Evolutionary conservation across 83 land plant species (phyloP).

Genomic region (Diphasiastrum complanatum): DNA sequence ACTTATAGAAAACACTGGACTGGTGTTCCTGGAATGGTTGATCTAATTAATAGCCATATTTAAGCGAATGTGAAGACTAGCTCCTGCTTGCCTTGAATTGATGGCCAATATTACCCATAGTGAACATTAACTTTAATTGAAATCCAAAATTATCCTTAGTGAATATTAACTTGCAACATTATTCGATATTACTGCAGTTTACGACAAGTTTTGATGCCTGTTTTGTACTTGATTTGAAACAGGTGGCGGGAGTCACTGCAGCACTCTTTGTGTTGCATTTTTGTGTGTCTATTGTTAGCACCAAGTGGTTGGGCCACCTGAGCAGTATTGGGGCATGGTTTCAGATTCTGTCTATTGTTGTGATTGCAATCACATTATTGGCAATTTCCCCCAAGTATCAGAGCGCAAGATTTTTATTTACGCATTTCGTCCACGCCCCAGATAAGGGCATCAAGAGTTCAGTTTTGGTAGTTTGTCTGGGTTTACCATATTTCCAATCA

Average conservation of each 20-base stretch:
- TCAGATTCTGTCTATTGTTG: constrained; percentile 11
- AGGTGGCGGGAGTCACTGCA: constrained; percentile 14
- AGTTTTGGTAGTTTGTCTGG: constrained; percentile 9
- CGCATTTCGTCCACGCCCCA: constrained; percentile 13
- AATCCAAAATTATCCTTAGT: too few relatives aligned
- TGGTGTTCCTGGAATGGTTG: too few relatives aligned
- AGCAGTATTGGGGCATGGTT: constrained; percentile 20
- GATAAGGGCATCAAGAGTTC: constrained; percentile 5
- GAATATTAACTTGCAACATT: too few relatives aligned
- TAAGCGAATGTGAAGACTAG: too few relatives aligned
- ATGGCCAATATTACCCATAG: too few relatives aligned
- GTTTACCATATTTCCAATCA: constrained; percentile 13
- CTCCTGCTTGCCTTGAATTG: too few relatives aligned
- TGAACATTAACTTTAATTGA: too few relatives aligned
- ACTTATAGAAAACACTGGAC: too few relatives aligned
- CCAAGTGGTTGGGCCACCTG: constrained; percentile 12
- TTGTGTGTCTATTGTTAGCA: constrained; percentile 10
- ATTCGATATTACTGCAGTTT: too few relatives aligned
- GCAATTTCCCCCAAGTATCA: constrained; percentile 3
- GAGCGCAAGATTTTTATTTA: constrained; percentile 12
- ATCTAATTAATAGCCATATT: too few relatives aligned
- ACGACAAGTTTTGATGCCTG: background rate
- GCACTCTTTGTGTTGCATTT: constrained; percentile 15
- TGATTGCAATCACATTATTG: constrained; percentile 2
- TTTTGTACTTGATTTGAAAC: background rate